Conservation (phyloP, 176 grass and related monocot species). For the Rhynchospora pubera region DNA sequence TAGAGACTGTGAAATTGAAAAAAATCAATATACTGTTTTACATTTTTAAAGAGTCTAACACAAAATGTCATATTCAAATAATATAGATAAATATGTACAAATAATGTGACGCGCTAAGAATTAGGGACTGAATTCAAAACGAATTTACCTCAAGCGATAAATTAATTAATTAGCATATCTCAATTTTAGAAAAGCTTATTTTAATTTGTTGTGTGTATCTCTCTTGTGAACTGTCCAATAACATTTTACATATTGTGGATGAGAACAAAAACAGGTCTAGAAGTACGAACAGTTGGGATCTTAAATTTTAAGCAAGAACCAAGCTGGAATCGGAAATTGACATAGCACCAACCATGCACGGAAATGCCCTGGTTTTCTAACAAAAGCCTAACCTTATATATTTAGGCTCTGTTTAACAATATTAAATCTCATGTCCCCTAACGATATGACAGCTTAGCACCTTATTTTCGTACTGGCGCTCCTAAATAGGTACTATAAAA, state of each 20-base stretch:
- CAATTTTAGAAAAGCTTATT: too few species aligned
- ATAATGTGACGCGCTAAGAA: too few species aligned
- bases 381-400: not conserved
- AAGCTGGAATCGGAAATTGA: slow-evolving; percentile 24
- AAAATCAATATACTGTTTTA: too few species aligned
- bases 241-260: not conserved
- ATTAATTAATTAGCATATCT: too few species aligned
- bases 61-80: too few species aligned
- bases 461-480: slow-evolving; percentile 1
- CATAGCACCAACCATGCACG: slow-evolving; percentile 12
- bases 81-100: too few species aligned
- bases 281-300: slow-evolving; percentile 7
- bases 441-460: slow-evolving; percentile 15
- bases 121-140: too few species aligned
- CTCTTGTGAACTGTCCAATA: not conserved
- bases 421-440: slow-evolving; percentile 4
- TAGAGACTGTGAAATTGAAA: too few species aligned
- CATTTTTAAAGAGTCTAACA: too few species aligned
- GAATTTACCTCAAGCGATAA: too few species aligned
- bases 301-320: slow-evolving; percentile 24
- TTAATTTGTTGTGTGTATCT: too few species aligned
- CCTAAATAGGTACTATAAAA: not conserved
- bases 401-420: not conserved
- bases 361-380: slow-evolving; percentile 10
- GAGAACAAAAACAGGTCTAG: slow-evolving; percentile 12